Evolutionary conservation across 2,329 filamentous ascomycete genomes (phyloP).

Genomic region (Penicillium sp.): DNA sequence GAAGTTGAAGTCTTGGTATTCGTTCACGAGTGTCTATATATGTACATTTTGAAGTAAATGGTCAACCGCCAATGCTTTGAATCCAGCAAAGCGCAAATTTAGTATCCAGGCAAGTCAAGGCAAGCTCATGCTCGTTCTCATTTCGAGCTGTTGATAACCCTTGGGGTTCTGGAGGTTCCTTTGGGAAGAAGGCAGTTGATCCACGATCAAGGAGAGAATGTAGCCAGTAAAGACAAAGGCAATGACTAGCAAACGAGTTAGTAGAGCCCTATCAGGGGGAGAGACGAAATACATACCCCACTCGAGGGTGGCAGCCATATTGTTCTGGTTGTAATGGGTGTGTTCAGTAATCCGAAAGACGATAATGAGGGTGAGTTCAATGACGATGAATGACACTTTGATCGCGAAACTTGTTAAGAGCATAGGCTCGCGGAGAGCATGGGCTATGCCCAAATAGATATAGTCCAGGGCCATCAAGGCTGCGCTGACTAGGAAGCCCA

Average conservation of each 20-base stretch:
- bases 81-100: background rate
- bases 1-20: conserved; percentile 4
- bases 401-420: conserved; percentile 20
- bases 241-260: conserved; percentile 12
- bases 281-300: conserved; percentile 11
- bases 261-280: background rate
- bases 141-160: conserved; percentile 19
- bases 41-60: conserved; percentile 2
- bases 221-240: conserved; percentile 22
- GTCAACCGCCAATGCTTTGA: conserved; percentile 1
- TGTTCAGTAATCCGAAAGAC: conserved; percentile 17
- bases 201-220: conserved; percentile 20
- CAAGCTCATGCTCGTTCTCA: conserved; percentile 7
- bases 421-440: conserved; percentile 14
- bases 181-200: conserved; percentile 14
- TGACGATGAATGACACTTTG: conserved; percentile 19
- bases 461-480: conserved; percentile 20
- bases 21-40: conserved; percentile 5
- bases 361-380: conserved; percentile 19
- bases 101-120: background rate
- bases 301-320: conserved; percentile 19
- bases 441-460: conserved; percentile 14
- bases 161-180: conserved; percentile 8
- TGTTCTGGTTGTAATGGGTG: conserved; percentile 11
- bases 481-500: conserved; percentile 17